Conservation (phyloP, 495 filamentous ascomycete genomes). For the Neurospora sp. region DNA sequence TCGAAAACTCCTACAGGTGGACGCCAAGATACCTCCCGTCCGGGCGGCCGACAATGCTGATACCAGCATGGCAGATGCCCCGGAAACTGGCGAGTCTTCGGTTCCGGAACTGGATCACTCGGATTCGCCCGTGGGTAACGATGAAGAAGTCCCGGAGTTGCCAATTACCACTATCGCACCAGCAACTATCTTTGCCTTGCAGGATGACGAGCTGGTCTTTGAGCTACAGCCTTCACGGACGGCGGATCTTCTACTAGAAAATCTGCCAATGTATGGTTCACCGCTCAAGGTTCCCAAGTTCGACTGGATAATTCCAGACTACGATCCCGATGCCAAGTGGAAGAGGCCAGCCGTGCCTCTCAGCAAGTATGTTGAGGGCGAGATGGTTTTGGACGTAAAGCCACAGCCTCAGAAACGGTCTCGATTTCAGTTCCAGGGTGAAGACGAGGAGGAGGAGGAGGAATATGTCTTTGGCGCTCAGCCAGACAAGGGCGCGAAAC, state of each 20-base stretch:
- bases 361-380: slow-evolving; percentile 76
- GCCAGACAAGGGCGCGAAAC: slow-evolving; percentile 28
- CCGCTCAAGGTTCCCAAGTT: slow-evolving; percentile 47
- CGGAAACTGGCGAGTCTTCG: slow-evolving; percentile 22
- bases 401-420: slow-evolving; percentile 65
- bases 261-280: slow-evolving; percentile 70
- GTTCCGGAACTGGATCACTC: slow-evolving; percentile 62
- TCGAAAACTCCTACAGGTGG: slow-evolving; percentile 55
- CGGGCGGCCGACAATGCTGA: slow-evolving; percentile 8
- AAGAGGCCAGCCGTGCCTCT: slow-evolving; percentile 69
- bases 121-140: slow-evolving; percentile 37
- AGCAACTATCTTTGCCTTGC: slow-evolving; percentile 72
- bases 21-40: slow-evolving; percentile 34
- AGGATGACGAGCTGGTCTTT: slow-evolving; percentile 74
- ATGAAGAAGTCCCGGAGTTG: slow-evolving; percentile 35
- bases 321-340: slow-evolving; percentile 60
- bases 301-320: slow-evolving; percentile 43
- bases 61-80: slow-evolving; percentile 15
- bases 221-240: slow-evolving; percentile 62
- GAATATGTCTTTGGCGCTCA: slow-evolving; percentile 34
- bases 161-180: slow-evolving; percentile 44
- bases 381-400: slow-evolving; percentile 56
- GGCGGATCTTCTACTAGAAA: slow-evolving; percentile 72
- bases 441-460: slow-evolving; percentile 52
- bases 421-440: slow-evolving; percentile 65